Base-by-base conservation (phyloP, 2,329 filamentous ascomycete species). In the Paraphaeosphaeria sporulosa region DNA sequence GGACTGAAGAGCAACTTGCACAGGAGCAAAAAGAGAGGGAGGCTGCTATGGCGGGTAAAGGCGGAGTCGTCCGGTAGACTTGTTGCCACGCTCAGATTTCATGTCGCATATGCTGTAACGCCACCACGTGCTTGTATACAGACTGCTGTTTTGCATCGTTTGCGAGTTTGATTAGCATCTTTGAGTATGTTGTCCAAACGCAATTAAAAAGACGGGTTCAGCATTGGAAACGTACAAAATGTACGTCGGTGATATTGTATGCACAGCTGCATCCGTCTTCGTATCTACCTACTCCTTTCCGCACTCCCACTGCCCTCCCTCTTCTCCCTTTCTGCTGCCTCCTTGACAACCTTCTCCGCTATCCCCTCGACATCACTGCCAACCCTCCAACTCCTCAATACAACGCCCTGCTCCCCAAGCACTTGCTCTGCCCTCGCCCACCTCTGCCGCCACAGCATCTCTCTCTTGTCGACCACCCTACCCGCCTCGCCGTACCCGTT, bases 381-480 rank as follows among this genome's bases (percentile, higher is more conserved):
- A 12, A 84, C 85, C 44, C 90, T 83, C 92, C 92, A 95, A 21
- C 86, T 92, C 64, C 90, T 87, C 38, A 95, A 73, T 64, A 84
- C 80, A 0, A 95, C 89, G 4, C 89, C 89, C 42, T 88, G 81
- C 5, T 82, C 79, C n/a, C 86, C 85, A 10, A 94, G 81, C 32
- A 87, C 80, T 44, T 82, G 80, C 64, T 90, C 87, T 3, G 91
- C 91, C 47, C 86, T 81, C 44, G 84, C 84, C 79, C 91, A 86
- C 43, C 92, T 81, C 58, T 88, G 84, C 62, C 84, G 82, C 92
- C 91, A 95, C 50, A 93, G 71, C 61, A 90, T 89, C 57, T 93
- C 81, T 65, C 91, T 90, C 79, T 90, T 92, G 75, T 87, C 92
- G 52, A 80, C 70, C 51, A 71, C 70, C 40, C 69, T 59, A 10